These are phyloP conservation scores for Hippophae tibetana DNA, from an alignment of 306 rosid species.

Conservation along the genomic window DNA sequence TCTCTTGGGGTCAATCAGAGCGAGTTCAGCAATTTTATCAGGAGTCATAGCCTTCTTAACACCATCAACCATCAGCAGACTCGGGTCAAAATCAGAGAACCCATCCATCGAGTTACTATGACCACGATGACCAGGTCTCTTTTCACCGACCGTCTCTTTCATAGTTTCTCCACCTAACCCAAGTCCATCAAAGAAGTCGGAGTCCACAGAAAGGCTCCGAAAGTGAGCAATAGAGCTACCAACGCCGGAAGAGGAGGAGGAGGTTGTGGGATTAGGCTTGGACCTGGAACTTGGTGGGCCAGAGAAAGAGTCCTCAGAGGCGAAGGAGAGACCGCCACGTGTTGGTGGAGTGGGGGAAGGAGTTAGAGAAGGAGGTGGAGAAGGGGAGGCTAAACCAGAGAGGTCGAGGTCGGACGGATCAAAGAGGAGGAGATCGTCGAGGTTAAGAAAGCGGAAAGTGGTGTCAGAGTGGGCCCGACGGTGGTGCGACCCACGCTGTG, in stretches of 20 bases:
- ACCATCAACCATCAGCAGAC: conserved; percentile 27
- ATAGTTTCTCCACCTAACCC: conserved; percentile 31
- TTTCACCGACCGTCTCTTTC: conserved; percentile 25
- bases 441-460: conserved; percentile 61
- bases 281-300: conserved; percentile 18
- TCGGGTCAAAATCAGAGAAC: conserved; percentile 48
- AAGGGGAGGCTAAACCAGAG: conserved; percentile 53
- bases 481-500: conserved; percentile 68
- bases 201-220: conserved; percentile 83
- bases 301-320: conserved; percentile 46
- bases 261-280: conserved; percentile 11
- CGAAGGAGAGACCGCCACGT: conserved; percentile 16
- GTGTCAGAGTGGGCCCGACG: conserved; percentile 91
- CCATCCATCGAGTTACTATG: conserved; percentile 87
- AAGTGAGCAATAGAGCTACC: conserved; percentile 17
- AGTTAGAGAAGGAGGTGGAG: conserved; percentile 17
- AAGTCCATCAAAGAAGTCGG: conserved; percentile 74
- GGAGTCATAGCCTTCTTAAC: conserved; percentile 72
- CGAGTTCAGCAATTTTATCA: conserved; percentile 88
- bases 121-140: conserved; percentile 47
- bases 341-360: conserved; percentile 6
- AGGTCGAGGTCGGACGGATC: conserved; percentile 88
- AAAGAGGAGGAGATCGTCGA: conserved; percentile 84
- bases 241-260: conserved; percentile 2
- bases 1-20: conserved; percentile 86